Evolutionary conservation across 208 protist species (phyloP).

Genomic region (Trichomonas gallinae): DNA sequence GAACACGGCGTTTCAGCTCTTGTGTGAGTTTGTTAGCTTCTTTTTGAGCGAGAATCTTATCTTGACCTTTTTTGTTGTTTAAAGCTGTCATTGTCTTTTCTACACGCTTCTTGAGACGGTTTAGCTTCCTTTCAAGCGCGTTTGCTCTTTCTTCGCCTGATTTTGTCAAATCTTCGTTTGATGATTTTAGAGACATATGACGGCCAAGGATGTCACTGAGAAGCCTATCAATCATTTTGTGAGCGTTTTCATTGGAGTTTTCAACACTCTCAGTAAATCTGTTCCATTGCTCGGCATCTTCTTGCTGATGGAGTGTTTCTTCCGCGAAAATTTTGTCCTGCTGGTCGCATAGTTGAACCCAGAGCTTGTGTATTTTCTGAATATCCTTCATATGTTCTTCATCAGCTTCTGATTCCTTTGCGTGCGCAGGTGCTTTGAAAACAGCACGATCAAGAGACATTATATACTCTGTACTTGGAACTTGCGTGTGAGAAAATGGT

Average conservation of each 20-base stretch:
- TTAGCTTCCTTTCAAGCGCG: not conserved
- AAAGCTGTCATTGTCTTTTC: not conserved
- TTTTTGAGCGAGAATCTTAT: not conserved
- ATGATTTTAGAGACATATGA: not conserved
- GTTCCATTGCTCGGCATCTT: not conserved
- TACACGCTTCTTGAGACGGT: not conserved
- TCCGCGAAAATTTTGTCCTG: not conserved
- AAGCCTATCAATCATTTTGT: not conserved
- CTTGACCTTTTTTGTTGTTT: not conserved
- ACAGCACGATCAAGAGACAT: slow-evolving; percentile 7
- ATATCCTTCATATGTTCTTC: not conserved
- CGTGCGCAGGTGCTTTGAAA: not conserved
- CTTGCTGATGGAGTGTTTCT: not conserved
- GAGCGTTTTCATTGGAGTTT: not conserved
- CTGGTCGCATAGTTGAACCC: not conserved
- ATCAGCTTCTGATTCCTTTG: not conserved
- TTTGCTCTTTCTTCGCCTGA: not conserved
- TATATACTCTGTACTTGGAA: slow-evolving; percentile 1
- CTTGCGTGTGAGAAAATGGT: not conserved
- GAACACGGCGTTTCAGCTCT: not conserved
- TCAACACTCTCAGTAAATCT: not conserved
- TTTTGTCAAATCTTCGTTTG: not conserved
- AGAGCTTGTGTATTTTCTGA: not conserved
- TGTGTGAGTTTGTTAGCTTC: not conserved
- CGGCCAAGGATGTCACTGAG: not conserved